Conservation (phyloP, 179 eudicot species). For the Spergularia azorica region DNA sequence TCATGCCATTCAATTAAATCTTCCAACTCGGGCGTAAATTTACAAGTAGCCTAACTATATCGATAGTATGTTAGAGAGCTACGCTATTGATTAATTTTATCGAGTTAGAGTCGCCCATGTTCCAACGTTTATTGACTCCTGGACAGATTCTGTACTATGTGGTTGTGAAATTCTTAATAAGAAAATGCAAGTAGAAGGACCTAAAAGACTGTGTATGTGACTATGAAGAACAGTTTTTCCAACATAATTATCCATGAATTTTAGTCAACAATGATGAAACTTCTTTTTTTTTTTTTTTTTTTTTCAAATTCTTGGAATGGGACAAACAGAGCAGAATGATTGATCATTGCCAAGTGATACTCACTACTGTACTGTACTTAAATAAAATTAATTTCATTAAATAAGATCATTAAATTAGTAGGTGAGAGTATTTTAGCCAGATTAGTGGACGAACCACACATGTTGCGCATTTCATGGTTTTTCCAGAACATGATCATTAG, state of each 20-base stretch:
- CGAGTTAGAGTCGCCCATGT: too few relatives aligned
- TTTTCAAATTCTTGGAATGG: not conserved
- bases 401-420: not conserved
- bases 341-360: not conserved
- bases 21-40: too few relatives aligned
- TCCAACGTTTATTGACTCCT: too few relatives aligned
- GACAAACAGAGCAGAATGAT: not conserved
- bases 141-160: too few relatives aligned
- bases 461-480: conserved; percentile 1
- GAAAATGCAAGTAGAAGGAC: too few relatives aligned
- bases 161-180: too few relatives aligned
- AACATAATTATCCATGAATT: not conserved
- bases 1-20: too few relatives aligned
- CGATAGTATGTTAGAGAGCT: too few relatives aligned
- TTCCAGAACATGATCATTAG: not conserved
- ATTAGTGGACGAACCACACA: conserved; percentile 19
- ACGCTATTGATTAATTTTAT: too few relatives aligned
- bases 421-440: not conserved
- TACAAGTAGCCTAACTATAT: too few relatives aligned
- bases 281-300: too few relatives aligned
- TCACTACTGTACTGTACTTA: not conserved
- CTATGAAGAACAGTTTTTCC: not conserved
- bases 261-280: not conserved
- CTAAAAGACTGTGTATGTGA: not conserved
- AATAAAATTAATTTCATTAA: not conserved